Evolutionary conservation across 2,329 filamentous ascomycete species (phyloP).

Genomic region (Macrophomina tecta): DNA sequence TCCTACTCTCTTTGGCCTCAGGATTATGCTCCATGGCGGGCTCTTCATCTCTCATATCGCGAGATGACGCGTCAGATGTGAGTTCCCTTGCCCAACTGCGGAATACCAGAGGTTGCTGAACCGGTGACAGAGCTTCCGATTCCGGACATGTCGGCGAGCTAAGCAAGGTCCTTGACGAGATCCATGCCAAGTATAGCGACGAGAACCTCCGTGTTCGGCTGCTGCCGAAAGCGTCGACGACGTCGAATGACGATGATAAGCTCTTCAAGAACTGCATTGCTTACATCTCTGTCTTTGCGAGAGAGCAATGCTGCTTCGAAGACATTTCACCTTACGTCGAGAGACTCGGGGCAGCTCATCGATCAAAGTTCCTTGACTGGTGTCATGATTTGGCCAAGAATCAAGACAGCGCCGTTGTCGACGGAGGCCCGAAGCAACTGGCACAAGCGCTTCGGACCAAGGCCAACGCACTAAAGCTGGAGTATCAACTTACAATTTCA

Average conservation of each 20-base stretch:
- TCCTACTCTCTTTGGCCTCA: slow-evolving; percentile 23
- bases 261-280: slow-evolving; percentile 9
- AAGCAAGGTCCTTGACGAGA: neutral
- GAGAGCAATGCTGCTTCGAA: slow-evolving; percentile 24
- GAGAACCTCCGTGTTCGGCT: slow-evolving; percentile 20
- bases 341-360: slow-evolving; percentile 6
- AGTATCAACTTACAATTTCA: slow-evolving; percentile 23
- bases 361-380: slow-evolving; percentile 17
- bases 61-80: slow-evolving; percentile 16
- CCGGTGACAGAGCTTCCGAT: slow-evolving; percentile 6
- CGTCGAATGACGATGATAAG: slow-evolving; percentile 5
- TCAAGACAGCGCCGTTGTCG: neutral
- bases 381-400: neutral
- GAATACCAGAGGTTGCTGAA: neutral
- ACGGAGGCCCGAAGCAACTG: neutral
- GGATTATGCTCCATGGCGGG: slow-evolving; percentile 22
- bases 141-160: neutral
- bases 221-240: slow-evolving; percentile 1
- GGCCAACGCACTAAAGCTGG: slow-evolving; percentile 19
- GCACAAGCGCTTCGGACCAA: slow-evolving; percentile 15
- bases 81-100: neutral
- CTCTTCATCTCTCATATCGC: slow-evolving; percentile 12
- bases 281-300: slow-evolving; percentile 14
- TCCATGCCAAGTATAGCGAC: slow-evolving; percentile 14
- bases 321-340: slow-evolving; percentile 24